Base-by-base conservation (phyloP, 2,329 filamentous ascomycete species). In the Penicillium nordicum region DNA sequence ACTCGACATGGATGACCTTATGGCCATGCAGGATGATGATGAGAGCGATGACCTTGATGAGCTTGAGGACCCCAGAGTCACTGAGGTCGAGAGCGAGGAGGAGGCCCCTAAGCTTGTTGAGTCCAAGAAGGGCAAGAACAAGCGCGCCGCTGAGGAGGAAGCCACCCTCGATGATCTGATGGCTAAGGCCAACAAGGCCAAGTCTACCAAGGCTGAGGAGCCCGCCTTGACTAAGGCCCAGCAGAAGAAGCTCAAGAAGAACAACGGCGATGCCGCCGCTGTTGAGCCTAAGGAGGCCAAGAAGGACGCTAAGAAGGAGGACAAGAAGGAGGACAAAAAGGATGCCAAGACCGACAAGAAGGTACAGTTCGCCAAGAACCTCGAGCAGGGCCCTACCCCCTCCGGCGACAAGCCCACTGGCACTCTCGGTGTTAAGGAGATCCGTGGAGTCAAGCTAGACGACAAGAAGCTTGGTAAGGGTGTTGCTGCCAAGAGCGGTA, bases 311-410 rank as follows among this genome's bases (percentile, higher is more conserved):
- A 86, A 87, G 82, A 79, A 81, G 55, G 36, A 89, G 76, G 97
- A 96, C 85, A 97, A 97, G 82, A 86, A 87, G 74, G 79, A 84
- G 57, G 81, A 50, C 10, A 65, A 50, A 45, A 82, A 80, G 62
- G 76, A 70, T 59, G 55, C 75, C 63, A 86, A 87, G 82, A 79
- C 81, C 55, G 88, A 89, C 76, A 97, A 97, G 86, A 97, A 97
- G 82, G 94, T 99, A 59, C 91, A 96, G 77, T 99, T 99, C 75
- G 93, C 94, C 72, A 97, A 97, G 84, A 92, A 97, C 77, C 90
- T 99, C 61, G 94, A 97, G 82, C 92, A 96, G 78, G 94, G 94
- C 58, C 94, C 94, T 62, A 95, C 92, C 42, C 86, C 87, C 64
- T 87, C 89, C 55, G 69, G 71, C 40, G 71, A 77, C 67, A 82